Evolutionary conservation across 2,329 filamentous ascomycete genomes (phyloP).

Genomic region (Hymenoscyphus linearis): DNA sequence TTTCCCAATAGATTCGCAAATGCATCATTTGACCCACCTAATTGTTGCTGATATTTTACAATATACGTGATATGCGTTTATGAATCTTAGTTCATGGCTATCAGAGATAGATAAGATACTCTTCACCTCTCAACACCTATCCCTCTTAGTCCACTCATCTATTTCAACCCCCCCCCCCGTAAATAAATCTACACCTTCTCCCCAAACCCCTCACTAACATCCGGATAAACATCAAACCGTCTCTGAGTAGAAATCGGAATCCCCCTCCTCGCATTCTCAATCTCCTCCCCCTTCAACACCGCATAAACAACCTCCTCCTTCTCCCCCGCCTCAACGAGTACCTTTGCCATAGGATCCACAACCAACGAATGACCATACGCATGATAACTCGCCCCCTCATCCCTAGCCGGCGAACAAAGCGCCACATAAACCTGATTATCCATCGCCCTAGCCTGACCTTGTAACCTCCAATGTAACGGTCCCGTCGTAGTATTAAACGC

Average conservation of each 20-base stretch:
- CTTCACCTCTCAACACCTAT: no score
- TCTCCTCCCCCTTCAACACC: slow-evolving; percentile 61
- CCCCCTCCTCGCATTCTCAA: slow-evolving; percentile 70
- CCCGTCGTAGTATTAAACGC: slow-evolving; percentile 96
- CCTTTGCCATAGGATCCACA: slow-evolving; percentile 77
- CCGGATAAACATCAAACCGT: slow-evolving; percentile 91
- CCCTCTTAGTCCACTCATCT: neutral
- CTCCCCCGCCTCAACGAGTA: slow-evolving; percentile 76
- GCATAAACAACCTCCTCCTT: slow-evolving; percentile 70
- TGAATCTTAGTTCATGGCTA: neutral
- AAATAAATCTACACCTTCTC: slow-evolving; percentile 17
- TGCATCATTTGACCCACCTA: neutral
- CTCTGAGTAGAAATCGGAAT: slow-evolving; percentile 83
- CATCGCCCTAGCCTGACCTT: slow-evolving; percentile 75
- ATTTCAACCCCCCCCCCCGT: neutral
- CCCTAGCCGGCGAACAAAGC: slow-evolving; percentile 84
- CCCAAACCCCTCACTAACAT: slow-evolving; percentile 62
- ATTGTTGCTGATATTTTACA: neutral
- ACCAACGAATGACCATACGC: slow-evolving; percentile 91
- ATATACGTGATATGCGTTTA: neutral
- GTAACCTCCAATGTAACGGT: slow-evolving; percentile 82
- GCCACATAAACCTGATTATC: slow-evolving; percentile 95
- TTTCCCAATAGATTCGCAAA: neutral
- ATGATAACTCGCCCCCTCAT: slow-evolving; percentile 71
- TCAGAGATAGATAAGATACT: no score